Conservation (phyloP, 371 early-diverging fungal genomes). For the Aphelidium insulamus region DNA sequence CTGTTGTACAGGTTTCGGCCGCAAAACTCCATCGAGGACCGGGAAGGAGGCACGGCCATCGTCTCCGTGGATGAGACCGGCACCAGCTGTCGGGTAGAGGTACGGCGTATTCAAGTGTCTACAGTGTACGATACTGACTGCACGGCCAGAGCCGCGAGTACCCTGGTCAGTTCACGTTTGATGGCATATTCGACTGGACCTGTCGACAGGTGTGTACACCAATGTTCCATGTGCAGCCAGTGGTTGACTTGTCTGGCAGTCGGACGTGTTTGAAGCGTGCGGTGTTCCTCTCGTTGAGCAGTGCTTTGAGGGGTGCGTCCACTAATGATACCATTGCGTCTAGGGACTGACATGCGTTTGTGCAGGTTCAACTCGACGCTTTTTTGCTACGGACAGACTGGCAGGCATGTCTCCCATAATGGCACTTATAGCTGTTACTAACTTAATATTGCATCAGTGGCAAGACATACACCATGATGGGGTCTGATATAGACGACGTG, state of each 20-base stretch:
- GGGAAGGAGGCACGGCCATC: slow-evolving; percentile 66
- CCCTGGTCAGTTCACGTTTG: slow-evolving; percentile 63
- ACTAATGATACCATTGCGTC: slow-evolving; percentile 21
- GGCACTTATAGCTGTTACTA: too few species aligned
- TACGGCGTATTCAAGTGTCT: neutral
- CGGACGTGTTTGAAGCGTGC: neutral
- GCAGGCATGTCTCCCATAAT: too few species aligned
- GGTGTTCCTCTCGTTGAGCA: neutral
- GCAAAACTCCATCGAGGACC: slow-evolving; percentile 71
- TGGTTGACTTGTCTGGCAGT: neutral
- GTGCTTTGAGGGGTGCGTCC: neutral
- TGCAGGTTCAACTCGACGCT: slow-evolving; percentile 96
- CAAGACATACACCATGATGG: slow-evolving; percentile 99
- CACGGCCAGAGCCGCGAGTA: slow-evolving; percentile 50
- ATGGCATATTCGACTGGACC: slow-evolving; percentile 62
- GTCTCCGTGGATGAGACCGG: slow-evolving; percentile 53
- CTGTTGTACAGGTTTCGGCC: too few species aligned
- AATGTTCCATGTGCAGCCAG: neutral
- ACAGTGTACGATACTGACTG: neutral
- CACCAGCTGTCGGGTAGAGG: slow-evolving; percentile 43
- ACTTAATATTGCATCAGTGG: too few species aligned
- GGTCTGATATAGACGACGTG: slow-evolving; percentile 74
- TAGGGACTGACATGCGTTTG: too few species aligned
- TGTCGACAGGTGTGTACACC: neutral
- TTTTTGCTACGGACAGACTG: slow-evolving; percentile 97